phyloP scores from a whole-genome alignment of 257 asterid species.

The Solanum piurae region DNA sequence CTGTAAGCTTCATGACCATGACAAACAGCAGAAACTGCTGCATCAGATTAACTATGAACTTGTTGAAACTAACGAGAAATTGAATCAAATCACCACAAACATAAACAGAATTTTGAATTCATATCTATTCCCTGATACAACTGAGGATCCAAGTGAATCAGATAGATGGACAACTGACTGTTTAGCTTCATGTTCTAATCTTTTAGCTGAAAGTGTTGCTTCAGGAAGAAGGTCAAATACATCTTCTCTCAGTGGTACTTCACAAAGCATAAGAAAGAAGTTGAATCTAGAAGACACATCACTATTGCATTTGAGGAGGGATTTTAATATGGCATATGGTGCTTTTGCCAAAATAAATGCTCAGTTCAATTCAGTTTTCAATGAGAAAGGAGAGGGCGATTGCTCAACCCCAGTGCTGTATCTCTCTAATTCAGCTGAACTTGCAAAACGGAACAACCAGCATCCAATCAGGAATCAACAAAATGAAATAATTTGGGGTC shows the following conservation, averaged over 20 bases:
- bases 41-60: constrained; percentile 29
- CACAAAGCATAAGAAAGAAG: background rate
- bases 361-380: constrained; percentile 17
- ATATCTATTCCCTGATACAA: background rate
- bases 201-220: constrained; percentile 23
- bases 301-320: constrained; percentile 18
- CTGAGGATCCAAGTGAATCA: constrained; percentile 8
- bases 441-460: constrained; percentile 5
- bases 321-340: constrained; percentile 19
- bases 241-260: constrained; percentile 1
- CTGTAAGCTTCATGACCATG: constrained; percentile 1
- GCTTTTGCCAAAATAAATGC: constrained; percentile 24
- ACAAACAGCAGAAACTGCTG: constrained; percentile 17
- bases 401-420: constrained; percentile 3
- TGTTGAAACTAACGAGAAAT: constrained; percentile 18
- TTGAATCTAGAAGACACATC: constrained; percentile 3
- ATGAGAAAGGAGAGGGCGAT: constrained; percentile 5
- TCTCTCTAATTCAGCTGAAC: constrained; percentile 4
- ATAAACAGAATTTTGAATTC: constrained; percentile 13
- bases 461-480: constrained; percentile 4
- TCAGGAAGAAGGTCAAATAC: constrained; percentile 4
- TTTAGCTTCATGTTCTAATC: constrained; percentile 23
- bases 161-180: constrained; percentile 23
- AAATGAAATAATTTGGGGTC: constrained; percentile 1
- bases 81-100: constrained; percentile 18